Evolutionary conservation across 75 land plant species (phyloP).

Genomic region (Sequoia sempervirens): DNA sequence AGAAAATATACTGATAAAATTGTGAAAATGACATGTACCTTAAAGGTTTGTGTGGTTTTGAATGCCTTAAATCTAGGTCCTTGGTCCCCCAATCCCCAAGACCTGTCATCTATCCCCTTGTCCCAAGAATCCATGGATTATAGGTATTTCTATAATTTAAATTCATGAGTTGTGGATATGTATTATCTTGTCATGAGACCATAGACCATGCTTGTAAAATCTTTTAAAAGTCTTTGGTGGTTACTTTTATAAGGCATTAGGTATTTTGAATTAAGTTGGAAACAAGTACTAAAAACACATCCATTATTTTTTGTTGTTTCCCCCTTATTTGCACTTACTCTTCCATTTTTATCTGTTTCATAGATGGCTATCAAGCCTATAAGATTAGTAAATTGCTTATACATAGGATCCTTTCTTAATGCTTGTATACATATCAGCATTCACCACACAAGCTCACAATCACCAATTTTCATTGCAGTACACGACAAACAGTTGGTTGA

Average conservation of each 20-base stretch:
- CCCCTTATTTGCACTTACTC: not conserved
- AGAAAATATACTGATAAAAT: too few relatives aligned
- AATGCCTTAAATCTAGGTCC: too few relatives aligned
- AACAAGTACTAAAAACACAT: not conserved
- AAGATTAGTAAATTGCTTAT: not conserved
- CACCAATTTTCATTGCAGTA: slow-evolving; percentile 38
- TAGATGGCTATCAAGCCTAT: not conserved
- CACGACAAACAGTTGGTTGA: slow-evolving; percentile 91
- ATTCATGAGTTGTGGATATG: not conserved
- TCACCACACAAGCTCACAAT: slow-evolving; percentile 1
- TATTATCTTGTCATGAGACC: not conserved
- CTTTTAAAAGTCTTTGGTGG: not conserved
- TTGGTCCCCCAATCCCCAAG: too few relatives aligned
- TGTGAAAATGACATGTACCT: too few relatives aligned
- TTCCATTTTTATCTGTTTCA: not conserved
- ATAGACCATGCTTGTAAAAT: not conserved
- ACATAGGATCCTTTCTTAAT: not conserved
- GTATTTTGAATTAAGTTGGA: not conserved
- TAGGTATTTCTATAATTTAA: not conserved
- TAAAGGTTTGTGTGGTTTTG: too few relatives aligned
- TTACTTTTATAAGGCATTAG: not conserved
- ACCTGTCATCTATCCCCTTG: too few relatives aligned
- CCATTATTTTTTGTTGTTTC: not conserved
- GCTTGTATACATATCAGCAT: not conserved
- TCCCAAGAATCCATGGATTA: too few relatives aligned